phyloP scores from a whole-genome alignment of 2,329 filamentous ascomycete genomes.

The Talaromyces sp. region DNA sequence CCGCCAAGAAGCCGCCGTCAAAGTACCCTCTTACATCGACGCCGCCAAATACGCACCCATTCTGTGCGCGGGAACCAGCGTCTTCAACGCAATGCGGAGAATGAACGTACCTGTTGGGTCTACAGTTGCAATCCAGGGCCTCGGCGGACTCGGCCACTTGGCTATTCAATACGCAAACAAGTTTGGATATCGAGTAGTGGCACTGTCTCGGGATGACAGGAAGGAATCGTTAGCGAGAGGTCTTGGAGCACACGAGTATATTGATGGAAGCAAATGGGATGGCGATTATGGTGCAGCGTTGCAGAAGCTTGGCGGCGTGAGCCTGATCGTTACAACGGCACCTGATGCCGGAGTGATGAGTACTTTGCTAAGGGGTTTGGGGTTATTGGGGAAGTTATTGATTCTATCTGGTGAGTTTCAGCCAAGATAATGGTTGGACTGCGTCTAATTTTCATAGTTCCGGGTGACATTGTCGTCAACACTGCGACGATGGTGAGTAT shows the following conservation, averaged over 20 bases:
- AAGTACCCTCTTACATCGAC: conserved; percentile 45
- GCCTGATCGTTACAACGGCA: conserved; percentile 34
- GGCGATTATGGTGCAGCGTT: conserved; percentile 29
- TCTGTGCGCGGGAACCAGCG: conserved; percentile 36
- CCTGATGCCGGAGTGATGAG: conserved; percentile 31
- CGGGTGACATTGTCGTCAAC: conserved; percentile 3
- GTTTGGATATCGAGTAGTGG: conserved; percentile 57
- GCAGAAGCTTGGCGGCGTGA: conserved; percentile 32
- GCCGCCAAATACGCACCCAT: conserved; percentile 39
- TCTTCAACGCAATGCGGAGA: conserved; percentile 54
- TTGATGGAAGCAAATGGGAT: conserved; percentile 45
- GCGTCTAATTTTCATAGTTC: background rate
- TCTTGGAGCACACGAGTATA: conserved; percentile 60
- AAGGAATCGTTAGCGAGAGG: conserved; percentile 24
- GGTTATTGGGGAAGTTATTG: conserved; percentile 6
- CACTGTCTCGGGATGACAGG: conserved; percentile 22
- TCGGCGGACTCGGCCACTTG: conserved; percentile 68
- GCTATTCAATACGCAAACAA: conserved; percentile 65
- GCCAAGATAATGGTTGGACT: background rate
- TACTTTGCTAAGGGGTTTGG: conserved; percentile 31
- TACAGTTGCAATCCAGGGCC: conserved; percentile 63
- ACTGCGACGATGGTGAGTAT: conserved; percentile 16
- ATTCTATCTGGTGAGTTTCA: conserved; percentile 5
- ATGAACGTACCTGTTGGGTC: conserved; percentile 61
- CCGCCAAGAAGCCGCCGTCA: conserved; percentile 36